Percentiles rank a stretch among this genome's conserved stretches.
phyloP scores from a whole-genome alignment of 768 basidiomycete genomes.

The Lentinula raphanica region DNA sequence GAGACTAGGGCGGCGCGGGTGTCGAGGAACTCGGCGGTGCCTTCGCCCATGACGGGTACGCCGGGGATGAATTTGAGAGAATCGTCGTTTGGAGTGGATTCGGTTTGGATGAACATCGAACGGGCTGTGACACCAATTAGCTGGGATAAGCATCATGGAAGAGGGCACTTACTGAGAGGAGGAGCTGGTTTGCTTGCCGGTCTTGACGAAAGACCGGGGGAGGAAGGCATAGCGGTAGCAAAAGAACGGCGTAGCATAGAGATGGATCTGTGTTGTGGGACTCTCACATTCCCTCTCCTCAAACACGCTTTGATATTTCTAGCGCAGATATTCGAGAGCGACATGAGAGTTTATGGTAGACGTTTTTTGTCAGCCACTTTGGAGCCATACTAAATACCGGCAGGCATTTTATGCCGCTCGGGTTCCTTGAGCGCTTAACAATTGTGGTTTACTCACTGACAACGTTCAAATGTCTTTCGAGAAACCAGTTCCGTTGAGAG shows the following conservation, averaged over 20 bases:
- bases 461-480: neutral
- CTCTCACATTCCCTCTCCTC: neutral
- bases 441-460: neutral
- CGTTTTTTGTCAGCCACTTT: neutral
- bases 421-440: neutral
- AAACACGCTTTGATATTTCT: neutral
- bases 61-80: slow-evolving; percentile 98
- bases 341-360: slow-evolving; percentile 2
- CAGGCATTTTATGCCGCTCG: neutral
- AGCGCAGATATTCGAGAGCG: slow-evolving; percentile 3
- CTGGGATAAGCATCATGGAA: no score
- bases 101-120: slow-evolving; percentile 98
- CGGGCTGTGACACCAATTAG: slow-evolving; percentile 41
- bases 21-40: slow-evolving; percentile 93
- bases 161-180: slow-evolving; percentile 31
- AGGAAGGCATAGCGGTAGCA: slow-evolving; percentile 2
- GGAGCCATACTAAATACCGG: neutral
- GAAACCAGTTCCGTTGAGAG: neutral
- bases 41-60: slow-evolving; percentile 77
- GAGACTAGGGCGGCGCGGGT: slow-evolving; percentile 82
- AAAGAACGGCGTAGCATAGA: neutral
- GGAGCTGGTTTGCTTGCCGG: slow-evolving; percentile 15
- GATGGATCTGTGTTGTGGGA: neutral
- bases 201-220: slow-evolving; percentile 1
- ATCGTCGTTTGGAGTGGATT: slow-evolving; percentile 94